Evolutionary conservation across 2,329 filamentous ascomycete genomes (phyloP).

Genomic region (Aspergillus brasiliensis): DNA sequence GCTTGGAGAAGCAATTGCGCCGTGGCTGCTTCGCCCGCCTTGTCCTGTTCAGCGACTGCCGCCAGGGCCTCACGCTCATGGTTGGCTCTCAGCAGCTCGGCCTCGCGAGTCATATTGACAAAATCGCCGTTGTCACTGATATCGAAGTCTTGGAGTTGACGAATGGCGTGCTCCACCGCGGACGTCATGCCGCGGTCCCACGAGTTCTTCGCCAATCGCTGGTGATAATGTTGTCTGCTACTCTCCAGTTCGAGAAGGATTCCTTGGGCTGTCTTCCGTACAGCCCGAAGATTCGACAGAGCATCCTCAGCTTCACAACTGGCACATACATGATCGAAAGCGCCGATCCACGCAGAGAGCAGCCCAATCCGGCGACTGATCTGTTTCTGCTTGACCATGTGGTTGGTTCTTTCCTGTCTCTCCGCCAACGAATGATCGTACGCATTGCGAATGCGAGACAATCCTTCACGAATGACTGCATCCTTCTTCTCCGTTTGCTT

Average conservation of each 20-base stretch:
- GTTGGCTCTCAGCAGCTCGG: slow-evolving; percentile 79
- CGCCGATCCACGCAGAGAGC: slow-evolving; percentile 88
- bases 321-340: slow-evolving; percentile 82
- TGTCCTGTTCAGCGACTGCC: slow-evolving; percentile 82
- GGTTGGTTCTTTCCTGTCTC: slow-evolving; percentile 73
- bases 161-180: slow-evolving; percentile 80
- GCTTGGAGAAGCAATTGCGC: slow-evolving; percentile 83
- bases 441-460: slow-evolving; percentile 75
- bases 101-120: slow-evolving; percentile 74
- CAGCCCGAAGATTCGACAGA: slow-evolving; percentile 67
- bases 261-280: slow-evolving; percentile 86
- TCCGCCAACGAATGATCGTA: slow-evolving; percentile 80
- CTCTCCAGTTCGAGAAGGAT: slow-evolving; percentile 86
- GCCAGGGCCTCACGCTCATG: slow-evolving; percentile 78
- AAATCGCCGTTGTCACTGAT: slow-evolving; percentile 67
- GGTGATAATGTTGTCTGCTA: slow-evolving; percentile 87
- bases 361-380: slow-evolving; percentile 83
- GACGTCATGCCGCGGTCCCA: slow-evolving; percentile 90
- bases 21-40: slow-evolving; percentile 72
- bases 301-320: slow-evolving; percentile 67
- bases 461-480: slow-evolving; percentile 71
- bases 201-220: slow-evolving; percentile 74
- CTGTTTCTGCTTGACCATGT: slow-evolving; percentile 79
- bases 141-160: slow-evolving; percentile 74
- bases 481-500: slow-evolving; percentile 89